These are phyloP conservation scores for Scutellaria barbata DNA, from an alignment of 257 asterid genomes.

Conservation along the genomic window DNA sequence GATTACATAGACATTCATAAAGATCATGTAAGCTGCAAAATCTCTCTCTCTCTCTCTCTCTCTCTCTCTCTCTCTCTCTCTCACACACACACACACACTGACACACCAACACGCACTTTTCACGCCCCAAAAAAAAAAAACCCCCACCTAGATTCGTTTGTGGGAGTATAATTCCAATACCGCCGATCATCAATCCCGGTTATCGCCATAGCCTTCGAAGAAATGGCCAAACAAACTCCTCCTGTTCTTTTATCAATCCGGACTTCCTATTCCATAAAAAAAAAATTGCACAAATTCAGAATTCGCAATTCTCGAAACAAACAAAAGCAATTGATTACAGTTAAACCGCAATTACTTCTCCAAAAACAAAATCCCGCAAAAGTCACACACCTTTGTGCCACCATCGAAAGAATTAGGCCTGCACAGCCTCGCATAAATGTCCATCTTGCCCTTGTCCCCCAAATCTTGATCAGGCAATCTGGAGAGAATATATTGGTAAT, in stretches of 20 bases:
- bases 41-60: not conserved
- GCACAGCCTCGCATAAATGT: slow-evolving; percentile 61
- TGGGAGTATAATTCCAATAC: slow-evolving; percentile 78
- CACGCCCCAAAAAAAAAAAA: not conserved
- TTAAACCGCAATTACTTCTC: not conserved
- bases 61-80: too few species aligned
- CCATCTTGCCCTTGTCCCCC: slow-evolving; percentile 51
- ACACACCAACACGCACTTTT: not conserved
- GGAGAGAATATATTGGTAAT: slow-evolving; percentile 51
- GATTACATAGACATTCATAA: too few species aligned
- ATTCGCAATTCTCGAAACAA: not conserved
- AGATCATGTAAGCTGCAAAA: not conserved
- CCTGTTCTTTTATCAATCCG: slow-evolving; percentile 87
- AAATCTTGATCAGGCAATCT: slow-evolving; percentile 44
- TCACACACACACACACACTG: too few species aligned
- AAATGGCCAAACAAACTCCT: slow-evolving; percentile 74
- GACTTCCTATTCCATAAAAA: slow-evolving; percentile 53
- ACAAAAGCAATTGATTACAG: not conserved
- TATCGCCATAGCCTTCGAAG: slow-evolving; percentile 74
- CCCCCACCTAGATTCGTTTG: slow-evolving; percentile 81
- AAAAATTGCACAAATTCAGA: slow-evolving; percentile 1
- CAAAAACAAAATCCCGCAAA: not conserved
- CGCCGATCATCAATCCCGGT: slow-evolving; percentile 92
- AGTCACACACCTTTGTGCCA: slow-evolving; percentile 68
- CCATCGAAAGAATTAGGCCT: slow-evolving; percentile 58